Base-by-base conservation (phyloP, 2,329 filamentous ascomycete genomes). In the Ilyonectria robusta region DNA sequence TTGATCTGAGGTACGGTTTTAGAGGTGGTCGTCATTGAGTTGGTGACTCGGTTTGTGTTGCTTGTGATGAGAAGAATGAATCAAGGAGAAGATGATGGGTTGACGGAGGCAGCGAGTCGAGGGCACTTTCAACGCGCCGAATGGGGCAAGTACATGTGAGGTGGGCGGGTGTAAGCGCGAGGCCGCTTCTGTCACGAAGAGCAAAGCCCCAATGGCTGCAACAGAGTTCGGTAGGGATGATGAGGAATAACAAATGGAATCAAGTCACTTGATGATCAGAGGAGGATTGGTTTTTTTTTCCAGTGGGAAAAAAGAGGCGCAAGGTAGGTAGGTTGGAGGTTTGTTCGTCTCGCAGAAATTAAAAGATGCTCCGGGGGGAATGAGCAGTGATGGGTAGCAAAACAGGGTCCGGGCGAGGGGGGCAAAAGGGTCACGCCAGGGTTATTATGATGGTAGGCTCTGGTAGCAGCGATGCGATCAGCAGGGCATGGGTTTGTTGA, bases 131-230 rank as follows among this genome's bases (percentile, higher is more conserved):
- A 66, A 71, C 60, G 62, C 61, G 61, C 69, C 69, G 48, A 66
- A 75, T 73, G 51, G 53, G 73, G 73, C 69, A 75, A 69, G 70
- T 67, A 71, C 59, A 66, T 50, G 26, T 54, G 51, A 54, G 40
- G 68, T 64, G 47, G 72, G 58, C 50, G 19, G 15, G 57, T 75
- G 70, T 74, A 75, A 75, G 73, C 70, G 66, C 69, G 71, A 75
- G 64, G 65, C 70, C 66, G 63, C 65, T 75, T 75, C 69, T 54
- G 70, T 71, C 61, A 54, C 65, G 54, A 55, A 65, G 60, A 62
- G 44, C 62, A 70, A 69, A 65, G 70, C 70, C 70, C 67, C 68
- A 65, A 64, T 60, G 56, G 57, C 66, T 71, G 68, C 59, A 26
- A 26, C 26, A 26, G 6, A 26, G 26, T 26, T 26, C 26, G 26